Evolutionary conservation across 352 stramenopile genomes (phyloP), one percentile per base, ranked within the genome.

Genomic region (Phytophthora syringae): DNA sequence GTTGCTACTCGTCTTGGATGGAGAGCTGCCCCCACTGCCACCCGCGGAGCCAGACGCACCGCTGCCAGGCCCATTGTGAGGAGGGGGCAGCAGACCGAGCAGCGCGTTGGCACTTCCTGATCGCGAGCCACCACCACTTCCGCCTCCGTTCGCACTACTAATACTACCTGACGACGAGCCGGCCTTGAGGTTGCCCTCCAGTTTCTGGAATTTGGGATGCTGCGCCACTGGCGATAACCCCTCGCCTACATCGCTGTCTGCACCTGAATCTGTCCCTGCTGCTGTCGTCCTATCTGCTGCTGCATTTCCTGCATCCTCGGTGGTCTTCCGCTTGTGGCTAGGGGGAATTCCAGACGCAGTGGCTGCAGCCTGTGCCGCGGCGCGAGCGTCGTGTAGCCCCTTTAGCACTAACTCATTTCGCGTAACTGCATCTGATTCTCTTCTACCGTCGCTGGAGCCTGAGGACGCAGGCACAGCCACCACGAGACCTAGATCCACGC

Each of bases 401-500:
- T 82, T 79, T 15, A 91, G 62, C 5, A 89, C 69, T 16, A 80
- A 63, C 52, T 91, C 80, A 40, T 91, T 91, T 12, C 72, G 77
- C 20, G 74, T 63, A 10, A 89, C 43, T 49, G 78, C 61, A 56
- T 91, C 79, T 27, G 61, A 68, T 51, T 80, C 72, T 50, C 72
- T 60, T 47, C 66, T 54, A 13, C 24, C 57, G 10, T 69, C 60
- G 30, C 54, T 61, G 16, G 30, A 55, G 37, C 28, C 49, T n/a
- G 40, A 54, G 0, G 55, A 21, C 45, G 55, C 12, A 32, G 79
- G 73, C 12, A 77, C 52, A 11, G 60, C 45, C 30, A 85, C 66
- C 12, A 88, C 71, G 15, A 89, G 67, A 61, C 72, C 72, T 13
- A 93, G 65, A 50, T 93, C 85, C 15, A 93, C 82, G 28, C 86